Conservation (phyloP, 2,329 filamentous ascomycete species). For the Ophiostoma ips region DNA sequence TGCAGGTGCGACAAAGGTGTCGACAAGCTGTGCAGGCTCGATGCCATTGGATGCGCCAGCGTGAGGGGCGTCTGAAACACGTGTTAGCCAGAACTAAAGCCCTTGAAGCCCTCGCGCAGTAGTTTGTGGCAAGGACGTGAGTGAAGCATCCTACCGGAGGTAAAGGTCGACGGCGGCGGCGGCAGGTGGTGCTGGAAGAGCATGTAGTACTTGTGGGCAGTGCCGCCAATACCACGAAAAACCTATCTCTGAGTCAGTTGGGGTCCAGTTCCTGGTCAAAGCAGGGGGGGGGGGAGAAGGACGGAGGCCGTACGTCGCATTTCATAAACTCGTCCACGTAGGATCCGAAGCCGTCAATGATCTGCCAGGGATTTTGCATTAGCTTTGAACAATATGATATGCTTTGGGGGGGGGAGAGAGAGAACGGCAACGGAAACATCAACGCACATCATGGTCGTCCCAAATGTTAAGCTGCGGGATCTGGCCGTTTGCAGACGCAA, state of each 20-base stretch:
- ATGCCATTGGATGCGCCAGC: not conserved
- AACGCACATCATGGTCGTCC: slow-evolving; percentile 78
- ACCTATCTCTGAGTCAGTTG: slow-evolving; percentile 35
- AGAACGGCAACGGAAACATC: not conserved
- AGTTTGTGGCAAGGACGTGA: no score
- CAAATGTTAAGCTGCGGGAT: slow-evolving; percentile 96
- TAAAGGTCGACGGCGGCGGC: slow-evolving; percentile 75
- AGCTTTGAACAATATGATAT: no score
- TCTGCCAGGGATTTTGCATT: no score
- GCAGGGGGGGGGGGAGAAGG: no score
- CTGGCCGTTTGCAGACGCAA: slow-evolving; percentile 73
- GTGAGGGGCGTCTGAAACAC: slow-evolving; percentile 25
- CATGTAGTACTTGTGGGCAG: slow-evolving; percentile 96
- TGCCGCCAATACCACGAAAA: slow-evolving; percentile 79
- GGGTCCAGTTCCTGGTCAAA: no score
- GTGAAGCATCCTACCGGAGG: slow-evolving; percentile 45
- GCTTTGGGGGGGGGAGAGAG: no score
- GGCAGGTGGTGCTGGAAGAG: slow-evolving; percentile 91
- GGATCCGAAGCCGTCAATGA: slow-evolving; percentile 84
- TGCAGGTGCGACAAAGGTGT: slow-evolving; percentile 54
- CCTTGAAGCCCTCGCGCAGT: no score
- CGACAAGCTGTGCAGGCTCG: slow-evolving; percentile 58
- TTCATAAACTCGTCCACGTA: slow-evolving; percentile 92
- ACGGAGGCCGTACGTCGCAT: slow-evolving; percentile 29
- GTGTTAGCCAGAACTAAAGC: not conserved